Conservation (phyloP, 345 rosid species). For the thale cress (Arabidopsis thaliana) region TAIR10.1 NC_003076.8:881501-882000, state of each 20-base stretch:
- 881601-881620: neutral
- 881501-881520: conserved; percentile 48
- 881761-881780: neutral
- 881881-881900: neutral
- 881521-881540: conserved; percentile 48
- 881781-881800: neutral
- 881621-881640: neutral
- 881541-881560: conserved; percentile 38
- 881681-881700: neutral
- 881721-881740: neutral
- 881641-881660: neutral
- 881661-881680: neutral
- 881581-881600: conserved; percentile 21
- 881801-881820: neutral
- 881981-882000: conserved; percentile 26
- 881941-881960: neutral
- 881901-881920: neutral
- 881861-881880: neutral
- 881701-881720: conserved; percentile 2
- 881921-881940: neutral
- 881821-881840: neutral
- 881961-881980: neutral
- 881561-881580: conserved; percentile 41
- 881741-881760: conserved; percentile 1
- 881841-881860: neutral